These are phyloP conservation scores for Cercospora sp. DNA, from an alignment of 2,329 filamentous ascomycete genomes.

Conservation along the genomic window DNA sequence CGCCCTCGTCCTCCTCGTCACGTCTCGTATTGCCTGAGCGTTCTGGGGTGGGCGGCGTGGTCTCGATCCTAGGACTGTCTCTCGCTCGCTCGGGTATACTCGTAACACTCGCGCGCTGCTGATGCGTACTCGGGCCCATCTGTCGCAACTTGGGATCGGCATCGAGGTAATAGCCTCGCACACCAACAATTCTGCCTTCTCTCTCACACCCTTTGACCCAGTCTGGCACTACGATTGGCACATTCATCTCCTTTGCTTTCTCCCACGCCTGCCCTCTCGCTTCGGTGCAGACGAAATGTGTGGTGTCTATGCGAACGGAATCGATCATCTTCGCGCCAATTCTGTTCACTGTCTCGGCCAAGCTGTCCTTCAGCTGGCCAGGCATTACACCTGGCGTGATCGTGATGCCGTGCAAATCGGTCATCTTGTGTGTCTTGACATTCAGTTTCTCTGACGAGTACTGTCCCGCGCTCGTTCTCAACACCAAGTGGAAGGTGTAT, in stretches of 20 bases:
- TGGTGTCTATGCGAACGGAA: constrained; percentile 90
- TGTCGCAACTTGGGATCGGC: constrained; percentile 68
- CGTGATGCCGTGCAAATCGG: constrained; percentile 90
- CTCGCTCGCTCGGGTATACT: constrained; percentile 33
- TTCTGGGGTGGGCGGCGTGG: constrained; percentile 55
- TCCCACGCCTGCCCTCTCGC: constrained; percentile 89
- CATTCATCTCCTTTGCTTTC: constrained; percentile 95
- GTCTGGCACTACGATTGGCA: constrained; percentile 92
- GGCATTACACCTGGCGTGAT: constrained; percentile 89
- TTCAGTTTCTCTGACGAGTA: constrained; percentile 78
- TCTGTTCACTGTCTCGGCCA: constrained; percentile 74
- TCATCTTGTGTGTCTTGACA: constrained; percentile 97
- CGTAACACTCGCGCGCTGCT: constrained; percentile 33
- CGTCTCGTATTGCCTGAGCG: constrained; percentile 27
- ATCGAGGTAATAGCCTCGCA: constrained; percentile 94
- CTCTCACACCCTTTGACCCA: constrained; percentile 97
- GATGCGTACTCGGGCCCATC: constrained; percentile 45
- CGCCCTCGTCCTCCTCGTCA: constrained; percentile 4
- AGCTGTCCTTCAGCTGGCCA: constrained; percentile 66
- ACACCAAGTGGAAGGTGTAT: constrained; percentile 89
- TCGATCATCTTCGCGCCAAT: constrained; percentile 93
- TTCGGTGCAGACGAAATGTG: constrained; percentile 96
- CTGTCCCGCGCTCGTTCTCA: constrained; percentile 87
- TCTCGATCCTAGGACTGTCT: constrained; percentile 50
- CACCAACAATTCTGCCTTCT: constrained; percentile 87